These are phyloP conservation scores for Solanum sejunctum DNA, from an alignment of 257 asterid species.

Conservation along the genomic window DNA sequence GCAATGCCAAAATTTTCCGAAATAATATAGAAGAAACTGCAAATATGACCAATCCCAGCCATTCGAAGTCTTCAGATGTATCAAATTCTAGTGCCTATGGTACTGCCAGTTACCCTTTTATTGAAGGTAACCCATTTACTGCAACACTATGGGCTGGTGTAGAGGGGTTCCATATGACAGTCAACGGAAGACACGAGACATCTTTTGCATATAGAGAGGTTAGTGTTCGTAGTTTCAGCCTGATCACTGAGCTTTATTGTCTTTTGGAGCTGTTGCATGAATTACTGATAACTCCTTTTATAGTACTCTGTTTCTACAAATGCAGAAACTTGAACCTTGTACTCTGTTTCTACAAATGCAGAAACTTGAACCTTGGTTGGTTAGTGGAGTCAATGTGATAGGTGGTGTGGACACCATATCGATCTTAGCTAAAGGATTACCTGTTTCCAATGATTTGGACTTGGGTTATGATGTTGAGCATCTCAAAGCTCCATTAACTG, in stretches of 20 bases:
- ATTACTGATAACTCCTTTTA: not conserved
- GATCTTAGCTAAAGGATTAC: conserved; percentile 76
- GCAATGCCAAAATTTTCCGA: conserved; percentile 43
- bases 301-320: not conserved
- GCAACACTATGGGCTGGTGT: conserved; percentile 89
- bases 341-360: conserved; percentile 22
- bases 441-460: conserved; percentile 56
- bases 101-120: conserved; percentile 46
- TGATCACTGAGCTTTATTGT: not conserved
- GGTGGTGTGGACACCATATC: conserved; percentile 64
- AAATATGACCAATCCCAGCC: conserved; percentile 27
- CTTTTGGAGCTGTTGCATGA: not conserved
- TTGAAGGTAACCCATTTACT: conserved; percentile 77
- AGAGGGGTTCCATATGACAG: conserved; percentile 91
- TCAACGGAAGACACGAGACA: conserved; percentile 93
- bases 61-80: conserved; percentile 26
- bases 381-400: conserved; percentile 44
- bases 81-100: conserved; percentile 39
- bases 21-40: conserved; percentile 14
- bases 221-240: not conserved
- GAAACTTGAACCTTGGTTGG: conserved; percentile 96
- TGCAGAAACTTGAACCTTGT: conserved; percentile 92
- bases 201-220: conserved; percentile 79
- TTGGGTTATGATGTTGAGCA: conserved; percentile 40
- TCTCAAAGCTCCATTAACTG: conserved; percentile 48